Evolutionary conservation across 78 protist genomes (phyloP).

Genomic region (Speleostelium caveatum): DNA sequence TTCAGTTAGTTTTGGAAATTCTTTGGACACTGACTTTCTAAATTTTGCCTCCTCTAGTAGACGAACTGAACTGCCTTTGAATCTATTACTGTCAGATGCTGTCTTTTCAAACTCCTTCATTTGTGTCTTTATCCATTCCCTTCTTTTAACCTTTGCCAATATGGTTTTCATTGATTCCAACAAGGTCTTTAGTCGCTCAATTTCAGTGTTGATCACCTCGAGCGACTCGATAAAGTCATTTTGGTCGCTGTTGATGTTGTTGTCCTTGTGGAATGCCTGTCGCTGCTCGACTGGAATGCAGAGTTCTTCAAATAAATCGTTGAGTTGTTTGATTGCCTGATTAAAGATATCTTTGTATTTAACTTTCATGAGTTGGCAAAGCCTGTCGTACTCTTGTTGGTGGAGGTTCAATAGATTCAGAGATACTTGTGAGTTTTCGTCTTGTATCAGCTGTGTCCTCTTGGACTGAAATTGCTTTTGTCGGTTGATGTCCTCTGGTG

Average conservation of each 20-base stretch:
- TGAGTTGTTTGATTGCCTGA: neutral
- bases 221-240: neutral
- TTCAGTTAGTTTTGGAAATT: slow-evolving; percentile 8
- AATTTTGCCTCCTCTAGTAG: slow-evolving; percentile 29
- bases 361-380: too few species aligned
- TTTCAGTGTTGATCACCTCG: neutral
- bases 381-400: too few species aligned
- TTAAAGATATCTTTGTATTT: neutral
- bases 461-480: too few species aligned
- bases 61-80: slow-evolving; percentile 28
- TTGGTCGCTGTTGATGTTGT: neutral
- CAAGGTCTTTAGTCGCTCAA: neutral
- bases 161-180: slow-evolving; percentile 28
- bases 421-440: too few species aligned
- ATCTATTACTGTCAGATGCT: slow-evolving; percentile 19
- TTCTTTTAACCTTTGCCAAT: slow-evolving; percentile 20
- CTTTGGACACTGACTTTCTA: neutral
- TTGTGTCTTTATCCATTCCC: slow-evolving; percentile 8
- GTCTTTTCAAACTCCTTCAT: slow-evolving; percentile 21
- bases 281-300: slow-evolving; percentile 5
- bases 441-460: too few species aligned
- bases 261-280: neutral
- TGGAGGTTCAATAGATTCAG: too few species aligned
- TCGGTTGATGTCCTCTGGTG: too few species aligned
- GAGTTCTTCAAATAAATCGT: neutral